Evolutionary conservation across 306 rosid genomes (phyloP), one percentile per base, ranked within the genome.

Genomic region (Begonia masoniana): DNA sequence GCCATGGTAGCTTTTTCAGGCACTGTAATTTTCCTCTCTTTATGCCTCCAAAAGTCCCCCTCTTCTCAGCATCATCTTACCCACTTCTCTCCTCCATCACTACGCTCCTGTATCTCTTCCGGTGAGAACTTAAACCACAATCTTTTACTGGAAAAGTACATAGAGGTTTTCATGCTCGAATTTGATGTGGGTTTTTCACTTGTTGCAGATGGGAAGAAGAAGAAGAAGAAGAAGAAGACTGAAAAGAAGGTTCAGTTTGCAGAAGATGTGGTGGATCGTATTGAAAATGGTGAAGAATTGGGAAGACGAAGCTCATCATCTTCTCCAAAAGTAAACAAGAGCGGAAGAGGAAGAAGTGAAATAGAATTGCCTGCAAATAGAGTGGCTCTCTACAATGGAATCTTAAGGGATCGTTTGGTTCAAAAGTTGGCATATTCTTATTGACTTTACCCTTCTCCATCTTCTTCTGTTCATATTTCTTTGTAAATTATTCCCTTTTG

Each of bases 1-100:
- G 97, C 95, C 82, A 82, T 88, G 93, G 97, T 89, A 0, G 88
- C 56, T 16, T 15, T 91, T 63, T 91, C 97, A 62, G 96, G 96
- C 75, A 83, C 97, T 2, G 78, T 83, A n/a, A 76, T 86, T 64
- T 78, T 85, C 59, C 82, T 91, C 11, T 87, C 91, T 51, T 68
- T 91, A 4, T 79, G 82, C 51, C 81, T 78, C 0, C 95, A 80
- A 60, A 85, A 68, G 47, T 65, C 76, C 55, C 41, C 59, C 4
- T 80, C 77, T 10, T 21, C 62, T 11, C 6, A 78, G 4, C 35
- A 26, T 15, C 74, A 71, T 42, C 68, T 76, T 52, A 13, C 85
- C 3, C 66, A 56, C 61, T 80, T 15, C n/a, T 26, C 79, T 0
- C 47, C 75, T 12, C 76, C 72, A 41, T 24, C 67, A 69, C 84